Conservation (phyloP, 257 asterid genomes). For the Lantana camara region DNA sequence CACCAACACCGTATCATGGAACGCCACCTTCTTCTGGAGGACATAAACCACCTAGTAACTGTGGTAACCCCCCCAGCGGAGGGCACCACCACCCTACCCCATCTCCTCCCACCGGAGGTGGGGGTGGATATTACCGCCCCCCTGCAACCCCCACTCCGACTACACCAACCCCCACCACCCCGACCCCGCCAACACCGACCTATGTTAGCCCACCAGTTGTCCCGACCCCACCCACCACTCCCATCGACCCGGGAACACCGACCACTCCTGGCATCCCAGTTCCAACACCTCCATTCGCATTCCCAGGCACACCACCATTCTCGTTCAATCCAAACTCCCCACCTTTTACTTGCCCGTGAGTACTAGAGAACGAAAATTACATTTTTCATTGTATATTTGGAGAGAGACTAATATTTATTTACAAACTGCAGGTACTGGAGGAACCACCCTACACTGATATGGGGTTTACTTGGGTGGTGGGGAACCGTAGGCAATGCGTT, state of each 20-base stretch:
- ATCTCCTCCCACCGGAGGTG: slow-evolving; percentile 41
- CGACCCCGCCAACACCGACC: slow-evolving; percentile 38
- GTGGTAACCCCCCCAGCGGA: slow-evolving; percentile 75
- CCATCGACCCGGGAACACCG: slow-evolving; percentile 48
- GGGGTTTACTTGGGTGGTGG: slow-evolving; percentile 53
- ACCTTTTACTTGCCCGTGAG: slow-evolving; percentile 90
- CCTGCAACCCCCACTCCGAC: slow-evolving; percentile 51
- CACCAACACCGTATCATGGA: slow-evolving; percentile 41
- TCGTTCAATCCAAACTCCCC: slow-evolving; percentile 78
- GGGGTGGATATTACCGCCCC: slow-evolving; percentile 42
- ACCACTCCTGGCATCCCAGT: slow-evolving; percentile 43
- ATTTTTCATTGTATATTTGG: background rate
- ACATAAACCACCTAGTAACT: slow-evolving; percentile 65
- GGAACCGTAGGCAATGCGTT: slow-evolving; percentile 54
- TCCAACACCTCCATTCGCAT: slow-evolving; percentile 80
- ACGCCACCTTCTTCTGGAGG: slow-evolving; percentile 57
- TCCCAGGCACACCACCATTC: slow-evolving; percentile 73
- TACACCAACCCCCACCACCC: slow-evolving; percentile 34
- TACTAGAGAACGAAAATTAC: background rate
- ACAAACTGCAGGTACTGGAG: slow-evolving; percentile 57
- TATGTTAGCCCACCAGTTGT: no score
- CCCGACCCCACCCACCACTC: slow-evolving; percentile 38
- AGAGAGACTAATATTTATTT: slow-evolving; percentile 6
- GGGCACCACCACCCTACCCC: slow-evolving; percentile 54
- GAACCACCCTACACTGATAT: slow-evolving; percentile 58